phyloP scores from a whole-genome alignment of 164 flowering plant genomes.

The Tinospora cordifolia region DNA sequence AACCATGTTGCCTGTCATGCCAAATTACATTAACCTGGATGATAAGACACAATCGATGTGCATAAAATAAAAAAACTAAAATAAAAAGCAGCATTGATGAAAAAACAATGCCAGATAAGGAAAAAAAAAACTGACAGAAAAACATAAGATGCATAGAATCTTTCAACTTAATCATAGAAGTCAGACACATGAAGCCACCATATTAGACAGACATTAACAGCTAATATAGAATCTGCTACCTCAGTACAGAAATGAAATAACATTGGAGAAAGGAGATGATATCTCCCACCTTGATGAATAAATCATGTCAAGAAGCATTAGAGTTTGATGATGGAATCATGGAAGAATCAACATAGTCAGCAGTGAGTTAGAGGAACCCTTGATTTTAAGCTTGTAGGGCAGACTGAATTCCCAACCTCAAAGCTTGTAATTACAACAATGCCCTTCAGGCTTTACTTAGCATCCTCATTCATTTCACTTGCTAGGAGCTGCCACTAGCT shows the following conservation, averaged over 20 bases:
- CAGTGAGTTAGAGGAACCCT: slow-evolving; percentile 7
- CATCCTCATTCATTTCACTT: slow-evolving; percentile 1
- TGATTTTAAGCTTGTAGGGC: slow-evolving; percentile 11
- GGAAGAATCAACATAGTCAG: slow-evolving; percentile 6
- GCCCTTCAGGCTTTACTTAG: slow-evolving; percentile 8
- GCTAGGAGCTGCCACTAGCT: slow-evolving; percentile 10
- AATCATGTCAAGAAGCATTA: background rate
- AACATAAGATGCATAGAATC: background rate
- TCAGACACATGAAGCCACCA: background rate
- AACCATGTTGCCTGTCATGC: background rate
- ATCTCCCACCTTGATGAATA: background rate
- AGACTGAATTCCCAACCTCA: slow-evolving; percentile 11
- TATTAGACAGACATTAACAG: background rate
- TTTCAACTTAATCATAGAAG: background rate
- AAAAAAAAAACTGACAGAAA: background rate
- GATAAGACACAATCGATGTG: background rate
- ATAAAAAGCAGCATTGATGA: background rate
- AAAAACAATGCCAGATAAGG: too few relatives aligned
- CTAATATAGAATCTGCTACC: background rate
- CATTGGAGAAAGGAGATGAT: background rate
- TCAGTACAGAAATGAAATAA: background rate
- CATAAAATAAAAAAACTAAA: background rate
- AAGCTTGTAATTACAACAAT: slow-evolving; percentile 11
- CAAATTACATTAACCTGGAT: background rate
- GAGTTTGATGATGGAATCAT: background rate